Conservation (phyloP, 805 yeast genomes). For the Sugiyamaella floridensis region DNA sequence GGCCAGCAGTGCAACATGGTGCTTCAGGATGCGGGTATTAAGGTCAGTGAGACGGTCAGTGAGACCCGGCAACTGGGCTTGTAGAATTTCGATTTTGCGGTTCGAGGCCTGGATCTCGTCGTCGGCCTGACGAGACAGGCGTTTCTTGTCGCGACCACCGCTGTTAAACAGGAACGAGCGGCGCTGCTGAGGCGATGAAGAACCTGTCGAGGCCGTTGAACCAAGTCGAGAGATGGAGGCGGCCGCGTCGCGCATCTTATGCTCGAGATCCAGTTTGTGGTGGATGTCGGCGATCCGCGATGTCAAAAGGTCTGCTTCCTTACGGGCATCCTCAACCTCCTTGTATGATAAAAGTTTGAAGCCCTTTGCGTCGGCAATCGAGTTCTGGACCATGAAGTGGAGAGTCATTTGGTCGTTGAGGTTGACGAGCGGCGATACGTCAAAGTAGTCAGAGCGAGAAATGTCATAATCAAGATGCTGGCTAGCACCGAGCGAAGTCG, state of each 20-base stretch:
- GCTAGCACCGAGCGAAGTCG: not conserved
- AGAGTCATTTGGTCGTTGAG: constrained; percentile 19
- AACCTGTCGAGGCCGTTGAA: not conserved
- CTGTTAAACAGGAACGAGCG: constrained; percentile 10
- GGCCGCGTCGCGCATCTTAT: constrained; percentile 24
- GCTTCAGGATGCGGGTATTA: constrained; percentile 14
- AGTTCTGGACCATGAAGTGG: constrained; percentile 24
- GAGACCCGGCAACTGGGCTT: constrained; percentile 12
- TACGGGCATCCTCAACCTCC: constrained; percentile 20
- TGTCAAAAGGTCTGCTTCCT: constrained; percentile 13
- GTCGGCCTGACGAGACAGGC: constrained; percentile 21
- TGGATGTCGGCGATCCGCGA: constrained; percentile 17
- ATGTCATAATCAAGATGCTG: constrained; percentile 7
- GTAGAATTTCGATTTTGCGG: constrained; percentile 13
- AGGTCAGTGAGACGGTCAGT: constrained; percentile 10
- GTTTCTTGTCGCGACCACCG: constrained; percentile 12
- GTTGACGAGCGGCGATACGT: constrained; percentile 22
- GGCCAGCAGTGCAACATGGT: constrained; percentile 20
- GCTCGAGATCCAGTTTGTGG: constrained; percentile 20
- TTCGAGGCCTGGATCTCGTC: constrained; percentile 21
- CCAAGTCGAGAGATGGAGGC: constrained; percentile 19
- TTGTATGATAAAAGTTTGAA: constrained; percentile 20
- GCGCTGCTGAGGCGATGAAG: constrained; percentile 6
- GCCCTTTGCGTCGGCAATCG: constrained; percentile 24
- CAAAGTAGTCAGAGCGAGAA: constrained; percentile 15